Evolutionary conservation across 2,329 filamentous ascomycete species (phyloP).

Genomic region (Albophoma yamanashiensis): DNA sequence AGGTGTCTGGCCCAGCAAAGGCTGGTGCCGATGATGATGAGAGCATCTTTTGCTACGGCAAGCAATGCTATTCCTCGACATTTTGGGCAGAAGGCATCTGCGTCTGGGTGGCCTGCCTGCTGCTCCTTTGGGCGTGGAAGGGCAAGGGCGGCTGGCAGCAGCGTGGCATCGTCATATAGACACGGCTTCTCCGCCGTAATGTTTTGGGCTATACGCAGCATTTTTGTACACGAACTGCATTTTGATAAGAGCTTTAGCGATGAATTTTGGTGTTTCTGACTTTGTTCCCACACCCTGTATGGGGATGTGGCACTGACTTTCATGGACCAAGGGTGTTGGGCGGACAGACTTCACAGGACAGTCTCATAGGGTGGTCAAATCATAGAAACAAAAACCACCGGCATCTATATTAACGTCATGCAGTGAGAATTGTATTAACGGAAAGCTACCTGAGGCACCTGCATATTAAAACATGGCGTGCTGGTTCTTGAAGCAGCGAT

Average conservation of each 20-base stretch:
- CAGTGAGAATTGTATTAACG: neutral
- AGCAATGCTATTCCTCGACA: slow-evolving; percentile 65
- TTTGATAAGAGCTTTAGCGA: neutral
- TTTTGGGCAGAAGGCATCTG: slow-evolving; percentile 82
- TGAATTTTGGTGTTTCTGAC: neutral
- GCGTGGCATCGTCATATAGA: slow-evolving; percentile 57
- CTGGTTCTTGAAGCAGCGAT: neutral
- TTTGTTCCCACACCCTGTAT: neutral
- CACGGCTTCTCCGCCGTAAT: too few relatives aligned
- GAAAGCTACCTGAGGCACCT: neutral
- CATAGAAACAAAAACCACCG: neutral
- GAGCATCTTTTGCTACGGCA: slow-evolving; percentile 67
- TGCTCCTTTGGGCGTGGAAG: slow-evolving; percentile 75
- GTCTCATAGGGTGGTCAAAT: neutral
- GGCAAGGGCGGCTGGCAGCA: slow-evolving; percentile 64
- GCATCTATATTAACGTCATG: neutral
- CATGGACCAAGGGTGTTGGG: neutral
- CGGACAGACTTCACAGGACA: neutral
- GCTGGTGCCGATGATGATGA: slow-evolving; percentile 21
- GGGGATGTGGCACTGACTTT: neutral
- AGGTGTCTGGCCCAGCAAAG: slow-evolving; percentile 20
- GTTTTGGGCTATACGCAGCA: neutral
- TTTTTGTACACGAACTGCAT: neutral
- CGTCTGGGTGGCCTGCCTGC: slow-evolving; percentile 63
- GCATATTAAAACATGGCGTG: neutral